phyloP scores from a whole-genome alignment of 768 basidiomycete genomes.

The Suillus variegatus region DNA sequence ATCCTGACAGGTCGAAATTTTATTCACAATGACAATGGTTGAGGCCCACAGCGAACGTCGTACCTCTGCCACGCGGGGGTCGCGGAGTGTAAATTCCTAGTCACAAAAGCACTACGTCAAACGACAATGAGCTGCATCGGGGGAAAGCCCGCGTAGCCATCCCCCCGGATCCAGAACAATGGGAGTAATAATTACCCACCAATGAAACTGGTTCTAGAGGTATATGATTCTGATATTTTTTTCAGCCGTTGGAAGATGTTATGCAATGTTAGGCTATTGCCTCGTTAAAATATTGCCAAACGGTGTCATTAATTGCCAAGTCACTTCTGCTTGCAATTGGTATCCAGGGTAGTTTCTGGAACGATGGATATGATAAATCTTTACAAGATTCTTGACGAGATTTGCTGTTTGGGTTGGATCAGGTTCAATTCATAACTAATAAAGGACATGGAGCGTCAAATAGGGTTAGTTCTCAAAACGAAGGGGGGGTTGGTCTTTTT shows the following conservation, averaged over 20 bases:
- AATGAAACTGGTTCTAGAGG: not conserved
- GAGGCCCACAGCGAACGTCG: not conserved
- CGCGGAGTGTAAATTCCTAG: constrained; percentile 31
- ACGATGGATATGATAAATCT: constrained; percentile 22
- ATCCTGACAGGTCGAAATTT: not conserved
- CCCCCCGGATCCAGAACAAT: not conserved
- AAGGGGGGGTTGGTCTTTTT: constrained; percentile 24
- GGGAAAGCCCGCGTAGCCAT: not conserved
- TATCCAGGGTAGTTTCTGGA: constrained; percentile 22
- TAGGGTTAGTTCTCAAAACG: constrained; percentile 30
- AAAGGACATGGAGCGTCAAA: constrained; percentile 27
- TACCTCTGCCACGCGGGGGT: constrained; percentile 25
- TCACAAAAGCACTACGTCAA: not conserved
- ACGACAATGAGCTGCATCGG: not conserved
- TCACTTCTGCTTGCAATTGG: constrained; percentile 17
- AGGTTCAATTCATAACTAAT: constrained; percentile 24
- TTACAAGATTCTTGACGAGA: constrained; percentile 21
- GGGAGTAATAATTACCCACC: not conserved
- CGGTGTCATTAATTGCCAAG: not conserved
- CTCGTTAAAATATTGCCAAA: not conserved
- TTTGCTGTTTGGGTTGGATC: constrained; percentile 31
- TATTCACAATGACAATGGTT: not conserved
- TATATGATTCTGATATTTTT: not conserved
- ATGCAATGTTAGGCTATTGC: not conserved
- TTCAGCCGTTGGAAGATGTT: not conserved